Percentiles rank a stretch among this genome's conserved stretches.
Conservation (phyloP, 2,329 filamentous ascomycete species). For the Purpureocillium lavendulum region DNA sequence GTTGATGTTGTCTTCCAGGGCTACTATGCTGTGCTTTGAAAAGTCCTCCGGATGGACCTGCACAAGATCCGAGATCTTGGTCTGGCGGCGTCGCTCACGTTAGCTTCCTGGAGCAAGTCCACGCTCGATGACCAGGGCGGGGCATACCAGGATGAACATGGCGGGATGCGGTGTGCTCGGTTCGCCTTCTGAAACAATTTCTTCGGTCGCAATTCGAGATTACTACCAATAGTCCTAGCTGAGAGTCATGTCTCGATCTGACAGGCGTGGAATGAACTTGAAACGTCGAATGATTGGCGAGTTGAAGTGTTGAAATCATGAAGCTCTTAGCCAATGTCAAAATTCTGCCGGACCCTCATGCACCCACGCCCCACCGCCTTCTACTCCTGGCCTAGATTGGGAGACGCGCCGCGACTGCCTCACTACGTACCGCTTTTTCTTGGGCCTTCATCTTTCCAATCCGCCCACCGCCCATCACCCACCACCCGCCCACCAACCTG, state of each 20-base stretch:
- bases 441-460: not conserved
- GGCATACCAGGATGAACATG: constrained; percentile 7
- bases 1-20: constrained; percentile 95
- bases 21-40: constrained; percentile 69
- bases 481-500: too few relatives aligned
- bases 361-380: constrained; percentile 2
- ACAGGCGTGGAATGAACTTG: too few relatives aligned
- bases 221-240: too few relatives aligned
- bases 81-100: constrained; percentile 41
- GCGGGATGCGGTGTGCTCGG: not conserved
- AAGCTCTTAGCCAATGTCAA: not conserved
- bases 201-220: too few relatives aligned
- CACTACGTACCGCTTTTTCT: not conserved
- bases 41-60: constrained; percentile 89
- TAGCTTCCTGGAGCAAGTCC: not conserved
- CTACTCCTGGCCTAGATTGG: not conserved
- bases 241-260: too few relatives aligned
- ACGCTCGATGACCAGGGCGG: not conserved
- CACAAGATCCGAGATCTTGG: constrained; percentile 88
- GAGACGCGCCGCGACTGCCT: not conserved
- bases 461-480: too few relatives aligned
- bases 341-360: constrained; percentile 1
- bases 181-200: not conserved
- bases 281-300: too few relatives aligned
- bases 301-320: not conserved